phyloP scores from a whole-genome alignment of 352 stramenopile species.

The Pythium guiyangense region DNA sequence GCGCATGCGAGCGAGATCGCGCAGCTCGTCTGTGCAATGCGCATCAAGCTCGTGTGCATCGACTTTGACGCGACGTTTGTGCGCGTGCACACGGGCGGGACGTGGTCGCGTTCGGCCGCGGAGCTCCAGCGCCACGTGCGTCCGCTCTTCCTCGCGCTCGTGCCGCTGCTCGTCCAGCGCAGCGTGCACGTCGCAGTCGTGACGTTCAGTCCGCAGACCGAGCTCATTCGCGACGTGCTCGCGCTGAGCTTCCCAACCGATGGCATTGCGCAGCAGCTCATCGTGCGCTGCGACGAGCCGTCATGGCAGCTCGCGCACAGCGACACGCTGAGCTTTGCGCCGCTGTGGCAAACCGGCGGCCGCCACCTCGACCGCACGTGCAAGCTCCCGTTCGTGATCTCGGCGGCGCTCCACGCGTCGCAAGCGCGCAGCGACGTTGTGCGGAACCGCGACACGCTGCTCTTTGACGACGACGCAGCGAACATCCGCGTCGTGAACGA shows the following conservation, averaged over 20 bases:
- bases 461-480: constrained; percentile 75
- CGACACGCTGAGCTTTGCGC: constrained; percentile 43
- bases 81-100: constrained; percentile 63
- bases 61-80: constrained; percentile 85
- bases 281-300: constrained; percentile 59
- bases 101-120: constrained; percentile 35
- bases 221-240: constrained; percentile 62
- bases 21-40: constrained; percentile 24
- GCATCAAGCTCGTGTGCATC: constrained; percentile 71
- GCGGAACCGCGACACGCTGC: constrained; percentile 60
- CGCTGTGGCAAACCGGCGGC: constrained; percentile 45
- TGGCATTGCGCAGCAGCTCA: constrained; percentile 27
- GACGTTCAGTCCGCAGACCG: constrained; percentile 73
- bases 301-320: constrained; percentile 50
- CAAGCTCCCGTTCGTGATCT: constrained; percentile 78
- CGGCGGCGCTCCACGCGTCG: constrained; percentile 45
- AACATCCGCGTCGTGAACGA: constrained; percentile 76
- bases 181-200: constrained; percentile 65
- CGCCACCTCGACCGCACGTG: constrained; percentile 58
- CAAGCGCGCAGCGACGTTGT: constrained; percentile 21
- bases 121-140: constrained; percentile 51
- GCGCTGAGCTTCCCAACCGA: constrained; percentile 35
- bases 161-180: constrained; percentile 39
- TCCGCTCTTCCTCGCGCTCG: constrained; percentile 52
- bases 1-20: constrained; percentile 31